Conservation (phyloP, 352 stramenopile species). For the Phytophthora brassicae region DNA sequence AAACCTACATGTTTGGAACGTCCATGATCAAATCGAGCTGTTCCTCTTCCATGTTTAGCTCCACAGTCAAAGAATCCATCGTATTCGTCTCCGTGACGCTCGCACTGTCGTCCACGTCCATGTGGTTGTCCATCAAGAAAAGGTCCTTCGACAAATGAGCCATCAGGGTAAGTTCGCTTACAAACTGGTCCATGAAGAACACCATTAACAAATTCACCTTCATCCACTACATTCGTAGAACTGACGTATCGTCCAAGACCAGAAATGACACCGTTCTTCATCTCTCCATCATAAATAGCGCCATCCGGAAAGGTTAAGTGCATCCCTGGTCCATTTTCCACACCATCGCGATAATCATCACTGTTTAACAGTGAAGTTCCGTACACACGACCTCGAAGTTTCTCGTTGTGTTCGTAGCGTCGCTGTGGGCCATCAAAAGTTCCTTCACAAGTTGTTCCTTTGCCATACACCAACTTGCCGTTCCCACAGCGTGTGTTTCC, state of each 20-base stretch:
- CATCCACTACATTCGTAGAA: conserved; percentile 62
- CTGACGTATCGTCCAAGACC: conserved; percentile 57
- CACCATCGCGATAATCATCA: conserved; percentile 50
- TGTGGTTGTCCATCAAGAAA: conserved; percentile 55
- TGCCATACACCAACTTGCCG: conserved; percentile 61
- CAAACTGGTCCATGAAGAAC: conserved; percentile 54
- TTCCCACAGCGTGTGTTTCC: conserved; percentile 41
- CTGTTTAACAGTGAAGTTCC: conserved; percentile 48
- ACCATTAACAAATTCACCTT: conserved; percentile 63
- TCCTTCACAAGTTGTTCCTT: conserved; percentile 48
- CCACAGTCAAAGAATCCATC: conserved; percentile 65
- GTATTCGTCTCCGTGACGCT: conserved; percentile 56
- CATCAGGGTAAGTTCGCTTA: conserved; percentile 48
- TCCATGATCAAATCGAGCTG: conserved; percentile 37
- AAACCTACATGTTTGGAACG: conserved; percentile 59
- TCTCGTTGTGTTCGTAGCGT: conserved; percentile 48
- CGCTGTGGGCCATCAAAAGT: conserved; percentile 49
- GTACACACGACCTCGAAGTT: conserved; percentile 36
- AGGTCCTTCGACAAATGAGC: conserved; percentile 41
- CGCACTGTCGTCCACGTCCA: conserved; percentile 37
- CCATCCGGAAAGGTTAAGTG: conserved; percentile 60
- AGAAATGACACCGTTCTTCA: conserved; percentile 60
- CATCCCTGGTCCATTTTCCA: conserved; percentile 51
- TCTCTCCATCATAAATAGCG: conserved; percentile 64
- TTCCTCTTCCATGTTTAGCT: conserved; percentile 45